A percentile compares a stretch with the other conserved stretches of the same genome.
Conservation (phyloP, 495 filamentous ascomycete species). For the Aspergillus sclerotiicarbonarius region DNA sequence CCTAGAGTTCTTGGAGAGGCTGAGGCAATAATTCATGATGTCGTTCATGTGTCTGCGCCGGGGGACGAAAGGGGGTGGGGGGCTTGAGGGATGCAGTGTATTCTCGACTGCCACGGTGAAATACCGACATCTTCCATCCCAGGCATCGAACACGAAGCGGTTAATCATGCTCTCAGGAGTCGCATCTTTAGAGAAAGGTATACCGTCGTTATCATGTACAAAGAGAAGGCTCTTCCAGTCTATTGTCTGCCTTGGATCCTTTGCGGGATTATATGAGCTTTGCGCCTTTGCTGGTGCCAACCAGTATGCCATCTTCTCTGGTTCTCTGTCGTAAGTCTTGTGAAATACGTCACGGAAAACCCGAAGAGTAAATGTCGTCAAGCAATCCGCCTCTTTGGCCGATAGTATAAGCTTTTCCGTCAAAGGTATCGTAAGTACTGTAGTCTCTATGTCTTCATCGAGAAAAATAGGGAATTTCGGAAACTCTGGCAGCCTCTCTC, state of each 20-base stretch:
- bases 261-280: slow-evolving; percentile 10
- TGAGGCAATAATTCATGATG: slow-evolving; percentile 65
- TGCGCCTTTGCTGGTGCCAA: slow-evolving; percentile 58
- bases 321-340: slow-evolving; percentile 68
- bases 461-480: slow-evolving; percentile 72
- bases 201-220: slow-evolving; percentile 49
- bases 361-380: slow-evolving; percentile 70
- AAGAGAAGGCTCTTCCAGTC: slow-evolving; percentile 63
- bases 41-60: slow-evolving; percentile 51
- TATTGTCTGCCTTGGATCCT: slow-evolving; percentile 44
- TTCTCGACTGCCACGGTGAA: slow-evolving; percentile 38
- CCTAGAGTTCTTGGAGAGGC: slow-evolving; percentile 56
- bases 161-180: slow-evolving; percentile 56
- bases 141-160: slow-evolving; percentile 71
- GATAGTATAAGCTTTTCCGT: slow-evolving; percentile 39
- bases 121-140: slow-evolving; percentile 62
- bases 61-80: slow-evolving; percentile 50
- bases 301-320: slow-evolving; percentile 77
- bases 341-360: slow-evolving; percentile 87
- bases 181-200: slow-evolving; percentile 55
- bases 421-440: slow-evolving; percentile 48
- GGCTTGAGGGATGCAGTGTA: slow-evolving; percentile 48
- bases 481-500: slow-evolving; percentile 60
- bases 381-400: slow-evolving; percentile 37
- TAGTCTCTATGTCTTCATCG: slow-evolving; percentile 56